phyloP scores from a whole-genome alignment of 179 eudicot genomes.

The Spinacia oleracea region DNA sequence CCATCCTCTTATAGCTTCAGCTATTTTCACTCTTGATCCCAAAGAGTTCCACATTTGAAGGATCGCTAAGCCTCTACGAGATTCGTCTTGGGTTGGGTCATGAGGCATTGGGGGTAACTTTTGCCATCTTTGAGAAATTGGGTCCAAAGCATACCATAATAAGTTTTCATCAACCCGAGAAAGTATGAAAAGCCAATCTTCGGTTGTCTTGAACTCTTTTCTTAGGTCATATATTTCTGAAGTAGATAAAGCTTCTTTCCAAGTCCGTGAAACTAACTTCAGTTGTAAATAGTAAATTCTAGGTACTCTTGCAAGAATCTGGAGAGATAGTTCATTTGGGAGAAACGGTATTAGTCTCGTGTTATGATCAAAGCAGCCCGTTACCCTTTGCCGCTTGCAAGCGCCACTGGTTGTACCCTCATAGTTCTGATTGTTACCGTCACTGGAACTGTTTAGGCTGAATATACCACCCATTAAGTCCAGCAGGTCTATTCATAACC shows the following conservation, averaged over 20 bases:
- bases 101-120: conserved; percentile 78
- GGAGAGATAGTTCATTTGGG: conserved; percentile 89
- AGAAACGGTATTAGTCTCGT: conserved; percentile 73
- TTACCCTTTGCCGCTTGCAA: conserved; percentile 65
- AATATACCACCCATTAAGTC: conserved; percentile 67
- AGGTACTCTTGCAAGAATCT: conserved; percentile 86
- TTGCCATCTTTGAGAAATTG: conserved; percentile 69
- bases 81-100: conserved; percentile 42
- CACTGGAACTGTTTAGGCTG: conserved; percentile 45
- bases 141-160: conserved; percentile 79
- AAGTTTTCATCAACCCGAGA: conserved; percentile 60
- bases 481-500: conserved; percentile 28
- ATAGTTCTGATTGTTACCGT: conserved; percentile 26
- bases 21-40: conserved; percentile 59
- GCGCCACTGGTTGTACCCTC: conserved; percentile 39
- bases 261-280: conserved; percentile 69
- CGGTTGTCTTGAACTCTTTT: conserved; percentile 69
- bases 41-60: conserved; percentile 58
- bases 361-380: conserved; percentile 52
- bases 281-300: conserved; percentile 53
- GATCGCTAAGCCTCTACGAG: conserved; percentile 48
- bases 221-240: conserved; percentile 66
- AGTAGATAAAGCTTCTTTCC: conserved; percentile 69
- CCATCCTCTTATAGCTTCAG: conserved; percentile 73
- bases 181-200: conserved; percentile 83